These are phyloP conservation scores for Porcisia hertigi DNA, from an alignment of 208 protist genomes.

Conservation along the genomic window DNA sequence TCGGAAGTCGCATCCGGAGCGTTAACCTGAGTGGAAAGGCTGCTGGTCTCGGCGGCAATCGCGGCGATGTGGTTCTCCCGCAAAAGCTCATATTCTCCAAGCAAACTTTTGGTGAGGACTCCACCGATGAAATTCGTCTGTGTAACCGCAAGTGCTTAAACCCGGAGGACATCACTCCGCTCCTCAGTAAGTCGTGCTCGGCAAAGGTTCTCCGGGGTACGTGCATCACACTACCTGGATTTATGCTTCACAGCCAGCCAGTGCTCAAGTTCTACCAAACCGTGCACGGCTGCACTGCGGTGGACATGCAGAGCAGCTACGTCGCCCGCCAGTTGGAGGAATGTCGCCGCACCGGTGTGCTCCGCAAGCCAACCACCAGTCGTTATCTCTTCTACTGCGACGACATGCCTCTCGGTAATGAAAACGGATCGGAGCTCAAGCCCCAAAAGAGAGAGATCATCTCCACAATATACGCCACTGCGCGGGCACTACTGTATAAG, in stretches of 20 bases:
- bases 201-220: slow-evolving; percentile 45
- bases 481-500: slow-evolving; percentile 41
- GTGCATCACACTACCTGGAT: slow-evolving; percentile 74
- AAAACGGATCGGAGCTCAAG: slow-evolving; percentile 45
- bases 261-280: slow-evolving; percentile 83
- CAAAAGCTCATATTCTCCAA: slow-evolving; percentile 84
- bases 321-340: slow-evolving; percentile 76
- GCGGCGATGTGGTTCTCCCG: slow-evolving; percentile 81
- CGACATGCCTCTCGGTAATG: slow-evolving; percentile 78
- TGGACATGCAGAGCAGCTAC: slow-evolving; percentile 90
- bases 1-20: slow-evolving; percentile 72
- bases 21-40: slow-evolving; percentile 81
- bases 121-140: slow-evolving; percentile 71
- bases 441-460: slow-evolving; percentile 58
- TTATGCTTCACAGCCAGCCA: slow-evolving; percentile 71
- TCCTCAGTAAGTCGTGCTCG: slow-evolving; percentile 45
- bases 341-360: slow-evolving; percentile 62
- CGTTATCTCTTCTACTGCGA: slow-evolving; percentile 84
- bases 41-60: slow-evolving; percentile 62
- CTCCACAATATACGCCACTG: slow-evolving; percentile 66
- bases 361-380: slow-evolving; percentile 44
- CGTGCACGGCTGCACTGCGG: slow-evolving; percentile 66
- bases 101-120: slow-evolving; percentile 80
- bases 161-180: slow-evolving; percentile 40
- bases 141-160: slow-evolving; percentile 57